A percentile compares a stretch with the other conserved stretches of the same genome.
Evolutionary conservation across 2,329 filamentous ascomycete genomes (phyloP).

Genomic region (Sclerotiophoma versabilis): DNA sequence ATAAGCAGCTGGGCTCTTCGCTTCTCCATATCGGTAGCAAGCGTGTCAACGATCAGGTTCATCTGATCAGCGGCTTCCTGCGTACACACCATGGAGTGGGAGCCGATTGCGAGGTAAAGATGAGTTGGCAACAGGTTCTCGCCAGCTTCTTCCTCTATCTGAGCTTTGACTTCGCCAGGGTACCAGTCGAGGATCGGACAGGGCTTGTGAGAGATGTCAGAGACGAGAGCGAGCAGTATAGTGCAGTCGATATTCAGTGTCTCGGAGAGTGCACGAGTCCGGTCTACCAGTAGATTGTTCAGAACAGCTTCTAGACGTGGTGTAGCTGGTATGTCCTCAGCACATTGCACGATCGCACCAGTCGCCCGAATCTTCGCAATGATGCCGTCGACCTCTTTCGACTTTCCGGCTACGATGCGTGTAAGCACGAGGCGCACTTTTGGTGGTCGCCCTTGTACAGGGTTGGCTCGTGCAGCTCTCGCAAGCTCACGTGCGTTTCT

Average conservation of each 20-base stretch:
- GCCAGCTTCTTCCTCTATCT: conserved; percentile 69
- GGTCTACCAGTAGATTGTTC: conserved; percentile 48
- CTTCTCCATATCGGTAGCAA: conserved; percentile 54
- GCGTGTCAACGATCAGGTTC: conserved; percentile 51
- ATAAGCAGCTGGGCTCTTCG: conserved; percentile 66
- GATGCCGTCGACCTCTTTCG: conserved; percentile 63
- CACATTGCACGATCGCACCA: conserved; percentile 51
- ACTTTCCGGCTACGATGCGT: conserved; percentile 60
- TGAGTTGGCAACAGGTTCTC: conserved; percentile 66
- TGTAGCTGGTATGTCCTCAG: conserved; percentile 34
- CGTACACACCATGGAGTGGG: conserved; percentile 69
- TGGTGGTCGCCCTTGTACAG: conserved; percentile 67
- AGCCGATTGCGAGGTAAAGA: conserved; percentile 68
- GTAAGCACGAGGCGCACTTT: conserved; percentile 67
- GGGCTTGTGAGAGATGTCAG: conserved; percentile 71
- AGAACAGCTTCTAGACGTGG: conserved; percentile 36
- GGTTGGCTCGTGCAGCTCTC: conserved; percentile 62
- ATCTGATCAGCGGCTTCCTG: conserved; percentile 70
- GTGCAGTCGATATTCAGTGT: conserved; percentile 71
- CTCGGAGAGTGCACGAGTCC: conserved; percentile 49
- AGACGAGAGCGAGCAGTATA: conserved; percentile 74
- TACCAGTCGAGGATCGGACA: conserved; percentile 58
- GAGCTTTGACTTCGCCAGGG: conserved; percentile 67
- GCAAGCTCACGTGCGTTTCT: conserved; percentile 66
- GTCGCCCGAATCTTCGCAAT: conserved; percentile 63